Base-by-base conservation (phyloP, 2,329 filamentous ascomycete species). In the Alternaria infectoria region DNA sequence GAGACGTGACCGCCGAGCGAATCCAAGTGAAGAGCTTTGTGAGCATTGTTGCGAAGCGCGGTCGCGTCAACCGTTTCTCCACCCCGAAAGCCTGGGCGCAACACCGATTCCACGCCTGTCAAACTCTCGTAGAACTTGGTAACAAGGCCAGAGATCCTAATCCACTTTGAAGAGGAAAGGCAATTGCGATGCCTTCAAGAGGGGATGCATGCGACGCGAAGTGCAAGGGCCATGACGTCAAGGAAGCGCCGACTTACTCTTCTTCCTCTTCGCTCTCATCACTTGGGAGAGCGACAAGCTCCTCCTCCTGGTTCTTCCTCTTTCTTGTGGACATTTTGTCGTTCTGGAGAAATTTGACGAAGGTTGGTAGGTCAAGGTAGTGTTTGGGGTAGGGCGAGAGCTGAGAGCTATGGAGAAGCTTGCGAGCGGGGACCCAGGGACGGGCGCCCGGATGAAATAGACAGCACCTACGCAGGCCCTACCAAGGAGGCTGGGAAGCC, bases 241-340 rank as follows among this genome's bases (percentile, higher is more conserved):
- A 78, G 69, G 64, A 69, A 64, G 62, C 51, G 66, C 44, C 62
- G 65, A 80, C 79, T 80, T 73, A 81, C 79, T 80, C 81, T 77
- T 80, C 81, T 78, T 82, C 81, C 64, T 79, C 76, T 62, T 82
- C 81, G 57, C 78, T 79, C 62, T 81, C 81, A 56, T 80, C 79
- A 60, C 79, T 80, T 5, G 81, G 81, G 26, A 83, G 80, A 46
- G 80, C 80, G 58, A 79, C 75, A 59, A 83, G 79, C 78, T 83
- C 81, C 69, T 81, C 80, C 66, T 81, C 78, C 57, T 81, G 79
- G 51, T 81, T 78, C 77, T 82, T 82, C 67, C 81, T 78, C 73
- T 83, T 82, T 69, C 81, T 80, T 54, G 81, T 82, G 45, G 80
- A 79, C 81, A 82, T 62, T 15, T 17, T 36, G 19, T 23, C 12